phyloP scores from a whole-genome alignment of 202 grass and related monocot genomes.

The Thinopyrum obtusiflorum region DNA sequence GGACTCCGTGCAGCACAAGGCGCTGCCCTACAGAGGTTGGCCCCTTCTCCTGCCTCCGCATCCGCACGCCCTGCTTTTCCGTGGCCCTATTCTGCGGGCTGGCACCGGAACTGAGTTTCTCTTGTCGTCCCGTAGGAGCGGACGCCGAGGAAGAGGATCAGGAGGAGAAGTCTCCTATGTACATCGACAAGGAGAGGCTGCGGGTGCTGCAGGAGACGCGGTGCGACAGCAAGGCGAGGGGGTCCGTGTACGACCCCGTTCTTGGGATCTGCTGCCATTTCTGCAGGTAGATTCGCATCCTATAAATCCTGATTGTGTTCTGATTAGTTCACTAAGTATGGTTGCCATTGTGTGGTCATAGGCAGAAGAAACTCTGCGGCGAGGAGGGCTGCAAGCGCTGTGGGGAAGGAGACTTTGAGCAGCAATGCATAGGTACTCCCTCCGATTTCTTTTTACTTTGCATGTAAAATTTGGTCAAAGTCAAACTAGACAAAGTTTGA shows the following conservation, averaged over 20 bases:
- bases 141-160: slow-evolving; percentile 13
- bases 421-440: slow-evolving; percentile 62
- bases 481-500: no score
- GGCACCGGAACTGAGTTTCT: background rate
- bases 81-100: background rate
- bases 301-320: background rate
- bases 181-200: slow-evolving; percentile 41
- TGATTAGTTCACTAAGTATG: slow-evolving; percentile 10
- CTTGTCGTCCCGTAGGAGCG: slow-evolving; percentile 11
- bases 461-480: no score
- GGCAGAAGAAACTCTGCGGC: slow-evolving; percentile 90
- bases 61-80: background rate
- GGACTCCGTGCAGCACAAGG: background rate
- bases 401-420: slow-evolving; percentile 48
- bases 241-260: slow-evolving; percentile 66
- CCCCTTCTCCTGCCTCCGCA: background rate
- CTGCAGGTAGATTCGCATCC: slow-evolving; percentile 50
- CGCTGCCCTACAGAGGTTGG: slow-evolving; percentile 28
- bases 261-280: slow-evolving; percentile 94
- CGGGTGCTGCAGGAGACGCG: slow-evolving; percentile 46
- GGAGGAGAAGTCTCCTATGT: background rate
- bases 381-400: slow-evolving; percentile 91
- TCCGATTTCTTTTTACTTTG: no score
- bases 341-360: slow-evolving; percentile 12
- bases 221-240: slow-evolving; percentile 65